Percentiles rank a stretch among this genome's conserved stretches.
Evolutionary conservation across 2,329 filamentous ascomycete species (phyloP).

Genomic region (Fusarium chuoi): DNA sequence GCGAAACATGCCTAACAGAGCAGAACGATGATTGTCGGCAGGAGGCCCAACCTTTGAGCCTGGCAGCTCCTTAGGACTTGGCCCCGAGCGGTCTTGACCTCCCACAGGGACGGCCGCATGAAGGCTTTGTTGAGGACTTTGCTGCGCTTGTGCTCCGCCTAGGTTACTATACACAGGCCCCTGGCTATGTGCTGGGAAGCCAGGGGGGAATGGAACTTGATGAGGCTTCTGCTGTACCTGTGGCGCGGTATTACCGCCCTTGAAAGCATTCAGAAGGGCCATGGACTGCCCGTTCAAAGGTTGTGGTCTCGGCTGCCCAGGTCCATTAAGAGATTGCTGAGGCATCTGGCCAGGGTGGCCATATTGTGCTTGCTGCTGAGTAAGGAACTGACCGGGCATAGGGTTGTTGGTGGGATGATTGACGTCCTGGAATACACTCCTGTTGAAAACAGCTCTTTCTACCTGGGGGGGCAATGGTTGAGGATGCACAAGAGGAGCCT

Average conservation of each 20-base stretch:
- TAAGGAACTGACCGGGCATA: conserved; percentile 17
- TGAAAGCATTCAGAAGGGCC: conserved; percentile 59
- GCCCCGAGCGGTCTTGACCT: conserved; percentile 27
- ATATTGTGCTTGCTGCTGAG: conserved; percentile 43
- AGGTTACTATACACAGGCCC: conserved; percentile 17
- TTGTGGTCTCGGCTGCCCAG: conserved; percentile 32
- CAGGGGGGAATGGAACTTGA: conserved; percentile 16
- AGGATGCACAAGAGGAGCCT: conserved; percentile 50
- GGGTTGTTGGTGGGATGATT: conserved; percentile 19
- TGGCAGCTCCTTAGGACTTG: conserved; percentile 44
- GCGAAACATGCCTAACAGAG: conserved; percentile 66
- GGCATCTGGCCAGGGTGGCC: conserved; percentile 30
- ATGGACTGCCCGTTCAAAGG: conserved; percentile 56
- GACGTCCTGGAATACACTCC: conserved; percentile 46
- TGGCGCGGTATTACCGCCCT: conserved; percentile 39
- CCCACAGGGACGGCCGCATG: conserved; percentile 9
- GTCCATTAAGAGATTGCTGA: conserved; percentile 17
- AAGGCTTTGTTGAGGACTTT: conserved; percentile 9
- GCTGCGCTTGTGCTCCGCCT: conserved; percentile 15
- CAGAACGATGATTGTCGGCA: conserved; percentile 55
- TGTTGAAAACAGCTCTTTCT: conserved; percentile 63
- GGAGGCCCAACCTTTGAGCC: conserved; percentile 41
- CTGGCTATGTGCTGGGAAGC: conserved; percentile 23
- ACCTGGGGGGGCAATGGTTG: conserved; percentile 67
- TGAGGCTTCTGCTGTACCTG: conserved; percentile 37